phyloP scores from a whole-genome alignment of 306 rosid genomes.

The Corylus avellana region DNA sequence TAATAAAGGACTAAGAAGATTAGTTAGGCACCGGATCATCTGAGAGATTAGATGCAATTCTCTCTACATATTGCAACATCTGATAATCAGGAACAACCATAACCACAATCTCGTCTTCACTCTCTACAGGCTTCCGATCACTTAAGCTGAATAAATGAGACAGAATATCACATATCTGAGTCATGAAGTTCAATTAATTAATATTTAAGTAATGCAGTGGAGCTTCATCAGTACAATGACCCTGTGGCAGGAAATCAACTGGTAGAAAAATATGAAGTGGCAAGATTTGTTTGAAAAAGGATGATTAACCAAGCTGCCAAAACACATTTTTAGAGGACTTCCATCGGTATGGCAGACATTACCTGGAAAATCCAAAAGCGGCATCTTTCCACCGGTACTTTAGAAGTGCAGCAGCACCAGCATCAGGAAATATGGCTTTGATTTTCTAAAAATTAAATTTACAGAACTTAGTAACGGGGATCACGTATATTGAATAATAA shows the following conservation, averaged over 20 bases:
- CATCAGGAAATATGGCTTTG: constrained; percentile 95
- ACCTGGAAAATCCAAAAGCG: constrained; percentile 83
- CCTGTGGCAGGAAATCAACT: constrained; percentile 18
- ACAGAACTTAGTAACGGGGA: constrained; percentile 32
- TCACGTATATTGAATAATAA: background rate
- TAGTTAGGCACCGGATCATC: constrained; percentile 67
- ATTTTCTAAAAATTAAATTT: constrained; percentile 63
- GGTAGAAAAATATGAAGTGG: background rate
- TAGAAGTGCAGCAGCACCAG: constrained; percentile 97
- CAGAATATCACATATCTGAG: constrained; percentile 9
- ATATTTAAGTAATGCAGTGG: constrained; percentile 17
- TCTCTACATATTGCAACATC: constrained; percentile 88
- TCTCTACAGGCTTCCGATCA: constrained; percentile 77
- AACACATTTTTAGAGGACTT: constrained; percentile 1
- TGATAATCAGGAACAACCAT: constrained; percentile 97
- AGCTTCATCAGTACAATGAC: constrained; percentile 19
- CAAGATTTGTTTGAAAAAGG: constrained; percentile 3
- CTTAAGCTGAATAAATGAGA: constrained; percentile 66
- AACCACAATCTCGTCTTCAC: constrained; percentile 90
- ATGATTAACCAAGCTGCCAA: constrained; percentile 11
- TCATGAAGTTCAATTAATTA: constrained; percentile 1
- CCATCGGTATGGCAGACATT: constrained; percentile 24
- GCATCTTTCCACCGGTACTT: constrained; percentile 85
- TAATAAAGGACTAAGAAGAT: constrained; percentile 21
- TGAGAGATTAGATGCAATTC: constrained; percentile 77